Base-by-base conservation (phyloP, 257 asterid genomes). In the Lithospermum erythrorhizon region DNA sequence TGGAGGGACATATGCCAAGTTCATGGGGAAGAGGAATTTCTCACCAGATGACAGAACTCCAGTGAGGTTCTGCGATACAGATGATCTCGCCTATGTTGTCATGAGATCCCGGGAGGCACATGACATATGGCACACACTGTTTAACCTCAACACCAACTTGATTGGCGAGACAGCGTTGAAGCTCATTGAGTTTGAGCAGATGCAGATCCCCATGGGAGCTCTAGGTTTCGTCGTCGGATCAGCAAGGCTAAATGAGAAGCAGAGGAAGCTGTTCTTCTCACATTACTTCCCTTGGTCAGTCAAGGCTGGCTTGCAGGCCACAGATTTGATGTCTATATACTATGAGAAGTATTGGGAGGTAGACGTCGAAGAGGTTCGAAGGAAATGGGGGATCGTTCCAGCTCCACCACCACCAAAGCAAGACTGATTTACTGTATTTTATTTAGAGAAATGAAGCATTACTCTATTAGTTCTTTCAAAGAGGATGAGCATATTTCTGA, bases 21-120 rank as follows among this genome's bases (percentile, higher is more conserved):
- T 93, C 61, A 93, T 93, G 98, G 98, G 95, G 71, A 82, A 86
- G 11, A 77, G 95, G 65, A 93, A 89, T 55, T 93, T 93, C 82
- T 89, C 98, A 49, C 98, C 97, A 0, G 87, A 89, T 69, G 96
- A 89, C 53, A 73, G 98, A 30, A 95, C 96, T 55, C 98, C 98
- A 1, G 95, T 89, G 61, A 80, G 95, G 68, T 93, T 93, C 78
- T 84, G 89, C 89, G 98, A 89, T 72, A 71, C 90, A 0, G 97
- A 93, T 32, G 98, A 93, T 41, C 61, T 84, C 65, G 95, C 97
- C 30, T 93, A 82, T 21, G 95, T 93, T 61, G 93, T 95, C 14
- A 89, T 87, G 62, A 95, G 98, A 19, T 95, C 98, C n/a, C 97
- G 98, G 9, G 97, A 93, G 75, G 95, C 89, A 67, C 98, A 86